phyloP scores from a whole-genome alignment of 2,329 filamentous ascomycete genomes.

The Tricladium varicosporioides region DNA sequence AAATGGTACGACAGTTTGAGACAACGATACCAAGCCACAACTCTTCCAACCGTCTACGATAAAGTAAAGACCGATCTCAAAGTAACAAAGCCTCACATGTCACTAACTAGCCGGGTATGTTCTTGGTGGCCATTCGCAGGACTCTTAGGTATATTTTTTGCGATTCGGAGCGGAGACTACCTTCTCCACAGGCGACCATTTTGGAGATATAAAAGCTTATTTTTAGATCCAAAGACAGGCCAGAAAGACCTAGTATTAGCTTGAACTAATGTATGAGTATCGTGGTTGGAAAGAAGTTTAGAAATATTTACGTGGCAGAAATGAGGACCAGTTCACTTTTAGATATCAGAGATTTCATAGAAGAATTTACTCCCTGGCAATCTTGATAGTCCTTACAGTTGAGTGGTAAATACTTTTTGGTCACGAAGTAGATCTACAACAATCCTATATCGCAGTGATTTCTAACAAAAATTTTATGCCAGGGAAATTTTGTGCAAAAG shows the following conservation, averaged over 20 bases:
- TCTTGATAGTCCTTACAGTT: too few species aligned
- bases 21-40: constrained; percentile 56
- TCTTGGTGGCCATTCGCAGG: constrained; percentile 1
- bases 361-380: too few species aligned
- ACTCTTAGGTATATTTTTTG: not conserved
- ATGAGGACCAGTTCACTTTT: too few species aligned
- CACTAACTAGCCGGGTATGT: not conserved
- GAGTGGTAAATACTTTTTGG: too few species aligned
- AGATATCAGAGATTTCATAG: too few species aligned
- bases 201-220: not conserved
- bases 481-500: too few species aligned
- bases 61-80: constrained; percentile 59
- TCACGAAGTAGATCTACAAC: too few species aligned
- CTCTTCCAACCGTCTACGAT: constrained; percentile 64
- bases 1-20: constrained; percentile 59
- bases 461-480: too few species aligned
- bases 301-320: too few species aligned
- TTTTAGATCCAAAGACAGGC: not conserved
- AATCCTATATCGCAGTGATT: too few species aligned
- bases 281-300: too few species aligned
- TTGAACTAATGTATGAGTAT: too few species aligned
- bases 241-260: not conserved
- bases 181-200: not conserved
- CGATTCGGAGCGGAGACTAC: not conserved
- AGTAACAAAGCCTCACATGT: not conserved